Evolutionary conservation across 495 filamentous ascomycete genomes (phyloP), one percentile per base, ranked within the genome.

Genomic region (Parmelia sp.): DNA sequence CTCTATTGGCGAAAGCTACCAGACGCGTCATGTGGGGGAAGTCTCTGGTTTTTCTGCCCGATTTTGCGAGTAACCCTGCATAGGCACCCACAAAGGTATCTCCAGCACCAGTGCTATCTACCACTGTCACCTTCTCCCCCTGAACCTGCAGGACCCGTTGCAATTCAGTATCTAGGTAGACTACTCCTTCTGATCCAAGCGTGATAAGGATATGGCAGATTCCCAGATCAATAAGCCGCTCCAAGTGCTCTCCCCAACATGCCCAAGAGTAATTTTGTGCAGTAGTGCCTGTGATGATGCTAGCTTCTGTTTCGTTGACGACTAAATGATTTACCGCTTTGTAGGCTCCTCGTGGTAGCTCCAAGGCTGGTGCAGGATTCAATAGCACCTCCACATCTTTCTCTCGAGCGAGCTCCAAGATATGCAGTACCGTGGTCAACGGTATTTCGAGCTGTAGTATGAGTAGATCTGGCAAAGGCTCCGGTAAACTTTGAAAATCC

Each of bases 41-140:
- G 83, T 76, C 62, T 77, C 66, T 73, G 29, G 70, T 74, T 40
- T 80, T 82, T 64, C 79, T 81, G 1, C 80, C 81, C 19, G 37
- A 63, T 6, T 65, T 66, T 25, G 79, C 77, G 31, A 88, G 80
- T 58, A 82, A 80, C 25, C 92, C 84, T 6, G 92, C 90, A 76
- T 96, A 96, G 45, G 80, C 85, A 4, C 94, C 94, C 4, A 95
- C 90, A 75, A 96, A 98, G 7, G 93, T 96, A 74, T 98, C 94
- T 0, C 94, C 94, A 21, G 93, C 94, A 1, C 88, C 93, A 7
- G 94, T 98, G 9, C 93, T 97, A 76, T 98, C 94, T 9, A 96
- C 82, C 27, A 96, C 93, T 69, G 70, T 77, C 65, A 81, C 84
- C 71, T 80, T 85, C 68, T 79, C 81, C 14, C 85, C 87, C 2